Percentiles rank a stretch among this genome's conserved stretches.
phyloP scores from a whole-genome alignment of 2,329 filamentous ascomycete genomes.

The Aspergillus spinulosporus region DNA sequence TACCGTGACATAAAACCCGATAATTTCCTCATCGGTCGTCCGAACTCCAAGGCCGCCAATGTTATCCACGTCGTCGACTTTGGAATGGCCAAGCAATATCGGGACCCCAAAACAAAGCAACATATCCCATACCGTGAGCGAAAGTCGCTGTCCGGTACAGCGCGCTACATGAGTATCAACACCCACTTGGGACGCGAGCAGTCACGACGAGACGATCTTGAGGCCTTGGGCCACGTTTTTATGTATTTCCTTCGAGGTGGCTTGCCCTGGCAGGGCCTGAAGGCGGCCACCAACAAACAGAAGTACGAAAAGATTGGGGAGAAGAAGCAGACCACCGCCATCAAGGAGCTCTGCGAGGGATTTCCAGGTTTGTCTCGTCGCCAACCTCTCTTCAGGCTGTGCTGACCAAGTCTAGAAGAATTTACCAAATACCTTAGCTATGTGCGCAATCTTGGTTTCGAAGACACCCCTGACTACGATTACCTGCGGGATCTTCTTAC shows the following conservation, averaged over 20 bases:
- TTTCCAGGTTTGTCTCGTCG: constrained; percentile 66
- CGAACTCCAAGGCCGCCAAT: constrained; percentile 89
- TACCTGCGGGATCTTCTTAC: constrained; percentile 96
- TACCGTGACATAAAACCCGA: constrained; percentile 99
- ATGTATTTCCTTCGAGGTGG: constrained; percentile 69
- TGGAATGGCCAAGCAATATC: constrained; percentile 99
- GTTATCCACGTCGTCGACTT: constrained; percentile 99
- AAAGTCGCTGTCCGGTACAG: constrained; percentile 94
- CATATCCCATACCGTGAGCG: constrained; percentile 97
- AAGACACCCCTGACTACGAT: constrained; percentile 98
- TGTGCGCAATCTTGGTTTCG: constrained; percentile 95
- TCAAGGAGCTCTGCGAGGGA: constrained; percentile 94
- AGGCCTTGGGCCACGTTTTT: constrained; percentile 73
- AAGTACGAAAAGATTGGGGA: constrained; percentile 99
- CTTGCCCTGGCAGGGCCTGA: constrained; percentile 67
- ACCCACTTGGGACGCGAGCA: constrained; percentile 96
- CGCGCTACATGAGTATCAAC: constrained; percentile 99
- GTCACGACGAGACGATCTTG: constrained; percentile 90
- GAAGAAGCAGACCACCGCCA: constrained; percentile 97
- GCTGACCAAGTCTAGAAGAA: constrained; percentile 63
- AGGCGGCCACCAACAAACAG: constrained; percentile 78
- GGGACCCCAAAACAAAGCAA: constrained; percentile 97
- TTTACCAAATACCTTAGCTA: constrained; percentile 98
- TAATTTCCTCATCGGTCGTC: constrained; percentile 96
- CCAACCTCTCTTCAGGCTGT: neutral